Base-by-base conservation (phyloP, 495 filamentous ascomycete genomes). In the Ascobolus immersus region DNA sequence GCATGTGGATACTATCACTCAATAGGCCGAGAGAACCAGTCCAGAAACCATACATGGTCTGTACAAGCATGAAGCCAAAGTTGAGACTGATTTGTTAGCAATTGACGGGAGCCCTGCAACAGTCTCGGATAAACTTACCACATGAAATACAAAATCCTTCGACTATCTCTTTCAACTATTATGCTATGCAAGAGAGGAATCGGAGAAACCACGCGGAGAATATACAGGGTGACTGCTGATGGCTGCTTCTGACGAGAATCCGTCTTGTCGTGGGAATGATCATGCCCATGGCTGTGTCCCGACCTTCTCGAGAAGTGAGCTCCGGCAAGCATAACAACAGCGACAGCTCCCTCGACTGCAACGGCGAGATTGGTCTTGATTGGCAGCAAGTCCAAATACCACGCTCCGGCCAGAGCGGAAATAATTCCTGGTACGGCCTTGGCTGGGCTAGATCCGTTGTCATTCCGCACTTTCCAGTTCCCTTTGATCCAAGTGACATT, bases 1-100 rank as follows among this genome's bases (percentile, higher is more conserved):
- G 89, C 86, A 99, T 99, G 53, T 99, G 86, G 39, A 99, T 89
- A 47, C 79, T 92, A 52, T 99, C 86, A 43, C 79, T 91, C 4
- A 99, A 69, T 2, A 99, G 61, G 1, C 86, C 86, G 5, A 99
- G 61, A 1, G 89, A 94, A 35, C 86, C 81, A 4, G 81, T 92
- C 9, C 78, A 49, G 42, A 86, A 81, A 21, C 86, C 86, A 47
- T 99, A 99, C 21, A 77, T 76, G 13, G 84, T 72, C 47, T 99
- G 86, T 2, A 94, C 68, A 10, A 79, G 57, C 86, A 99, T 99
- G 51, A 99, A 99, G 1, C 56, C 56, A 35, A 99, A 80, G 47
- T 99, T 99, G 26, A 99, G 63, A 42, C 5, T 10, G 22, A 29
- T 37, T 9, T 35, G 36, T 39, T 32, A 44, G 34, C 19, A 26